These are phyloP conservation scores for Micractinium sp. DNA, from an alignment of 139 green algal genomes.

Conservation along the genomic window DNA sequence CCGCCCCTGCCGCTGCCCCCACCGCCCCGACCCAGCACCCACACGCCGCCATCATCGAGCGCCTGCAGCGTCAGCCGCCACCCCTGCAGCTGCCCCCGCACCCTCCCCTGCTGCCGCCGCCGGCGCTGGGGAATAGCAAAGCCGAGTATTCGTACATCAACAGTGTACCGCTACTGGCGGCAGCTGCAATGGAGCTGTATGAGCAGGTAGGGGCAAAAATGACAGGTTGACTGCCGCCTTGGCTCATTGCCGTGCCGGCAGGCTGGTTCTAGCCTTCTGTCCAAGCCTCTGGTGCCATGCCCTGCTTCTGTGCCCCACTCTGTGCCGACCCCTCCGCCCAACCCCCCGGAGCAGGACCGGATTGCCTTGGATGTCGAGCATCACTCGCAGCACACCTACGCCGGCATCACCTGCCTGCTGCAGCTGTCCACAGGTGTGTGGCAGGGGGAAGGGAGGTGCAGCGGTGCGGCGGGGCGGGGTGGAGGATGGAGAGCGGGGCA, in stretches of 20 bases:
- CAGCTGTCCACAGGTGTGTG: slow-evolving; percentile 70
- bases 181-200: slow-evolving; percentile 40
- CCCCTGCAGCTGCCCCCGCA: background rate
- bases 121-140: background rate
- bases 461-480: background rate
- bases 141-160: slow-evolving; percentile 44
- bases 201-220: background rate
- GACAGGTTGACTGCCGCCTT: too few relatives aligned
- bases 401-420: slow-evolving; percentile 77
- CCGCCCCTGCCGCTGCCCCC: background rate
- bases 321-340: too few relatives aligned
- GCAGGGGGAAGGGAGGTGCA: background rate
- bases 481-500: background rate
- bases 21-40: background rate
- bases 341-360: background rate
- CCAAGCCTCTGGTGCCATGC: background rate
- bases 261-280: background rate
- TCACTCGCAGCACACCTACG: slow-evolving; percentile 62
- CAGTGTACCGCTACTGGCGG: slow-evolving; percentile 30
- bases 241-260: background rate
- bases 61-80: background rate
- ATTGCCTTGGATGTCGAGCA: slow-evolving; percentile 82
- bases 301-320: too few relatives aligned
- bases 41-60: background rate
- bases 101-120: background rate